Conservation (phyloP, 768 basidiomycete genomes). For the Agaricus sinodeliciosus region DNA sequence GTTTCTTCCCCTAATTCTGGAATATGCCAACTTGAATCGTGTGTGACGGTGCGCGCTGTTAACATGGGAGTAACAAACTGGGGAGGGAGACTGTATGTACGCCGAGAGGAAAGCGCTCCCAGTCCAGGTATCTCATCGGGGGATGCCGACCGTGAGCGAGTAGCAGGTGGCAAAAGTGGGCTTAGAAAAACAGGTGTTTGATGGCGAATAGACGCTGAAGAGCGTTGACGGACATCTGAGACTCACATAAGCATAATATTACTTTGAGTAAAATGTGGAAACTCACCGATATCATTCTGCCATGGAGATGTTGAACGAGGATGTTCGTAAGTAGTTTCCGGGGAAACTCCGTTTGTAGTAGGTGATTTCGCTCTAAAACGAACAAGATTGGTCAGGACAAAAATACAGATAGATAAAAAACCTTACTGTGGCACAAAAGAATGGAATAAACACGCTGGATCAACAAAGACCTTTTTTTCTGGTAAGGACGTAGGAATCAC, state of each 20-base stretch:
- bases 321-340: no score
- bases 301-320: no score
- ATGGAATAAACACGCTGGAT: not conserved
- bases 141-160: not conserved
- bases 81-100: not conserved
- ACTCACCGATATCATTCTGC: no score
- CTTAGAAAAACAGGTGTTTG: not conserved
- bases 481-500: not conserved
- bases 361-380: no score
- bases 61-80: not conserved
- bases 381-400: not conserved
- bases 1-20: not conserved
- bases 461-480: not conserved
- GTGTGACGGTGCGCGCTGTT: not conserved
- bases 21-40: slow-evolving; percentile 1
- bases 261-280: no score
- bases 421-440: not conserved
- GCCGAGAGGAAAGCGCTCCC: slow-evolving; percentile 3
- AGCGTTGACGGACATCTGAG: not conserved
- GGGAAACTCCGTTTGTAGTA: no score
- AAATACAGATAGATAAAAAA: not conserved
- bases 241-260: not conserved
- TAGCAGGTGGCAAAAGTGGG: slow-evolving; percentile 4
- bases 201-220: not conserved
- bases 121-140: slow-evolving; percentile 7